phyloP scores from a whole-genome alignment of 2,329 filamentous ascomycete genomes.

The Ophidiomyces ophidiicola region DNA sequence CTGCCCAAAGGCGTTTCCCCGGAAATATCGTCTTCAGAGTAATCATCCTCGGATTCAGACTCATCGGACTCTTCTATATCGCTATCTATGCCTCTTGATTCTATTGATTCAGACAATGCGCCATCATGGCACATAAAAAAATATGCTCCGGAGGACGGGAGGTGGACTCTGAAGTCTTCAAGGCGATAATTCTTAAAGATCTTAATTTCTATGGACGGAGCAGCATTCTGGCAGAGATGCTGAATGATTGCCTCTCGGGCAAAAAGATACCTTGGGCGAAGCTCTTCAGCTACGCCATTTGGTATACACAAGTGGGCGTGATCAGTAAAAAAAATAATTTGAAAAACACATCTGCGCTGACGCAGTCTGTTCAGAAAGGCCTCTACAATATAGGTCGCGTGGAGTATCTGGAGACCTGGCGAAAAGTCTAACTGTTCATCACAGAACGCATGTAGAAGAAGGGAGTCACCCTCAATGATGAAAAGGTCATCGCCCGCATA shows the following conservation, averaged over 20 bases:
- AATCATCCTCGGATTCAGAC: constrained; percentile 6
- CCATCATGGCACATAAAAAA: constrained; percentile 61
- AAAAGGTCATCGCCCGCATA: constrained; percentile 64
- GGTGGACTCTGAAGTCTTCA: constrained; percentile 43
- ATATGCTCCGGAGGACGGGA: constrained; percentile 44
- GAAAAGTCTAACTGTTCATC: constrained; percentile 51
- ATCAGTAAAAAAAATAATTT: constrained; percentile 55
- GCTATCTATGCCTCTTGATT: too few relatives aligned
- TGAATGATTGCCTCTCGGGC: constrained; percentile 52
- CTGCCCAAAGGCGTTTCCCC: constrained; percentile 16
- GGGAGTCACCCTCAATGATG: constrained; percentile 58
- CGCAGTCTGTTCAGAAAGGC: constrained; percentile 49
- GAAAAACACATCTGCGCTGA: constrained; percentile 56
- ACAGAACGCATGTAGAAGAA: constrained; percentile 54
- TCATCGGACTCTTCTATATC: constrained; percentile 10
- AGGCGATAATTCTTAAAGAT: constrained; percentile 40
- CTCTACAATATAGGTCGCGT: constrained; percentile 58
- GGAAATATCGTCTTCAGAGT: constrained; percentile 17
- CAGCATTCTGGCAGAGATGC: constrained; percentile 43
- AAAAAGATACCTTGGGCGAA: constrained; percentile 45
- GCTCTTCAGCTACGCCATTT: constrained; percentile 21
- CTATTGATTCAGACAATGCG: constrained; percentile 11
- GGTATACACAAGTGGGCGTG: constrained; percentile 45
- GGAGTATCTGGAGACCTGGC: constrained; percentile 56
- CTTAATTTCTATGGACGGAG: constrained; percentile 35